Conservation (phyloP, 371 early-diverging fungal species). For the Umbelopsis sp. region DNA sequence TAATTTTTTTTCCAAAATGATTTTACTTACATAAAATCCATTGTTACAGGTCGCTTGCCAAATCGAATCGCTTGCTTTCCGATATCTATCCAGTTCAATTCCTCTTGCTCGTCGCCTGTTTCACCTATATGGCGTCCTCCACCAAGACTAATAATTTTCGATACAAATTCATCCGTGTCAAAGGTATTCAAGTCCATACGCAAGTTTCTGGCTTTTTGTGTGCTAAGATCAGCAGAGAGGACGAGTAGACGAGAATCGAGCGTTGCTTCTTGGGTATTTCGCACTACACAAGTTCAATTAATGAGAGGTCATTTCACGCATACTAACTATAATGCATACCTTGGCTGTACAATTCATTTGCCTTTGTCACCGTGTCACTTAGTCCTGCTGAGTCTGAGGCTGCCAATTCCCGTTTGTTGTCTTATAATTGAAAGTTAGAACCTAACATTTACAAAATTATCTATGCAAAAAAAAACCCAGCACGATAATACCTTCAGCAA, state of each 20-base stretch:
- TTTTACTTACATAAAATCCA: constrained; percentile 69
- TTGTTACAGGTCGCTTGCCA: constrained; percentile 61
- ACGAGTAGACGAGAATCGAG: constrained; percentile 82
- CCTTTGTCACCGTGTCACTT: constrained; percentile 49
- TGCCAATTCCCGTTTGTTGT: constrained; percentile 55
- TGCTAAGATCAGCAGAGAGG: constrained; percentile 73
- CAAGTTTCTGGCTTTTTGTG: constrained; percentile 77
- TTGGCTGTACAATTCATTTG: constrained; percentile 58
- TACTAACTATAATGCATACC: constrained; percentile 32
- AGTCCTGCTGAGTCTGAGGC: constrained; percentile 51
- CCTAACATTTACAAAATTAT: not conserved
- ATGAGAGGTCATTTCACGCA: not conserved
- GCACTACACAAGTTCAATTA: constrained; percentile 44
- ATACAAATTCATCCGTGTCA: constrained; percentile 73
- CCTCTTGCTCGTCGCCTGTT: constrained; percentile 21
- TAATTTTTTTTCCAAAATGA: not conserved
- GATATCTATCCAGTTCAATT: constrained; percentile 67
- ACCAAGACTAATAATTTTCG: constrained; percentile 57
- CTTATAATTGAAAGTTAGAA: constrained; percentile 21
- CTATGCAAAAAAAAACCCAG: too few relatives aligned
- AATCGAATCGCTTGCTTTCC: constrained; percentile 61
- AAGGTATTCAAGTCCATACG: constrained; percentile 71
- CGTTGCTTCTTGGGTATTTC: constrained; percentile 84
- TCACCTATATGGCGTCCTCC: constrained; percentile 28
- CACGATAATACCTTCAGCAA: constrained; percentile 47